Evolutionary conservation across 306 rosid species (phyloP).

Genomic region (Quercus robur): DNA sequence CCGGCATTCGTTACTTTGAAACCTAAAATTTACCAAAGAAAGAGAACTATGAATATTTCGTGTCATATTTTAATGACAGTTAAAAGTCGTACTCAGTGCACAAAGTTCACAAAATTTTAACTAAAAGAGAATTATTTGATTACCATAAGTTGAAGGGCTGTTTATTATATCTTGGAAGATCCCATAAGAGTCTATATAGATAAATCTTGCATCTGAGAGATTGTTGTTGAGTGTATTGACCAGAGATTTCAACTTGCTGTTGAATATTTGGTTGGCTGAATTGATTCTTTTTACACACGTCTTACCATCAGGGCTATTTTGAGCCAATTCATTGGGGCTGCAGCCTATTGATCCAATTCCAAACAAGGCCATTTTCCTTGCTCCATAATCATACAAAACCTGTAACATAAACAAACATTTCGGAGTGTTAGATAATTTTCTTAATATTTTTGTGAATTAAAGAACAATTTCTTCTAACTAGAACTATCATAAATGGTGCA

Average conservation of each 20-base stretch:
- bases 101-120: no score
- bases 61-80: no score
- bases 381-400: constrained; percentile 74
- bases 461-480: no score
- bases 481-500: no score
- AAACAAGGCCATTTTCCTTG: constrained; percentile 77
- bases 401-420: constrained; percentile 17
- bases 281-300: constrained; percentile 75
- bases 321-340: constrained; percentile 79
- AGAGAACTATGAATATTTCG: no score
- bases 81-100: no score
- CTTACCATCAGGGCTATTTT: constrained; percentile 72
- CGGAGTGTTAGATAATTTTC: no score
- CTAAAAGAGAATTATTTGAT: background rate
- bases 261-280: constrained; percentile 79
- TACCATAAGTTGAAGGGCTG: constrained; percentile 79
- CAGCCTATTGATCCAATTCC: constrained; percentile 95
- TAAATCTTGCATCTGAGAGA: constrained; percentile 52
- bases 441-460: no score
- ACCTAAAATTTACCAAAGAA: no score
- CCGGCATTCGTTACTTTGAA: no score
- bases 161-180: constrained; percentile 65
- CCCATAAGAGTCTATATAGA: constrained; percentile 66
- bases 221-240: constrained; percentile 69
- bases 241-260: constrained; percentile 54